Base-by-base conservation (phyloP, 495 filamentous ascomycete species). In the Penicillium dipodomyicola region DNA sequence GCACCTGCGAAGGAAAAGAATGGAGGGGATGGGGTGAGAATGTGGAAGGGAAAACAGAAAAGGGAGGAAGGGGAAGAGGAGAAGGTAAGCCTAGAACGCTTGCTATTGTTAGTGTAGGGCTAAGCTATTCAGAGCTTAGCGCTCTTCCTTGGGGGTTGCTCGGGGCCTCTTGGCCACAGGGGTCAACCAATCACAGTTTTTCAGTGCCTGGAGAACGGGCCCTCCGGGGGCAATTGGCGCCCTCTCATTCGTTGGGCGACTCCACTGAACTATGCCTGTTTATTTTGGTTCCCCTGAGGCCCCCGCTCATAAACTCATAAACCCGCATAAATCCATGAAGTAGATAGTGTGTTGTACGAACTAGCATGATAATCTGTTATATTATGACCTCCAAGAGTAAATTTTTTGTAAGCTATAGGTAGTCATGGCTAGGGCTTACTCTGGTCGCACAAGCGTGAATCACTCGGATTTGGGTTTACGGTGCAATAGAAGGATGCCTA, bases 1-100 rank as follows among this genome's bases (percentile, higher is more conserved):
- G 81, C 73, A 81, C 82, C 79, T 79, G 80, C 77, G 51, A 58
- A 59, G 49, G 58, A 71, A 65, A 60, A 49, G 66, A 59, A 69
- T 66, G 71, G 72, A 72, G 74, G 71, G 67, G 66, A 67, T 71
- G 65, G 67, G 72, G 35, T 39, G 76, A 69, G 76, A 78, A 76
- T 71, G n/a, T n/a, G n/a, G 75, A 73, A 71, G 71, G 62, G 67
- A 72, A 77, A 74, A 71, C 73, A 72, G 68, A 68, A 70, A 72
- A 63, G 72, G 67, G 67, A 65, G 53, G 61, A 65, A 68, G 62
- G 62, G 58, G 55, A 67, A 59, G 48, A 43, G 48, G 52, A 56
- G 54, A 58, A 54, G 49, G 40, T 27, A 54, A 55, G 43, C 52
- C 52, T 53, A 57, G 56, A 57, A 52, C 47, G 40, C 46, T 42